These are phyloP conservation scores for Hymenotorrendiella dingleyae DNA, from an alignment of 2,329 filamentous ascomycete species.

Conservation along the genomic window DNA sequence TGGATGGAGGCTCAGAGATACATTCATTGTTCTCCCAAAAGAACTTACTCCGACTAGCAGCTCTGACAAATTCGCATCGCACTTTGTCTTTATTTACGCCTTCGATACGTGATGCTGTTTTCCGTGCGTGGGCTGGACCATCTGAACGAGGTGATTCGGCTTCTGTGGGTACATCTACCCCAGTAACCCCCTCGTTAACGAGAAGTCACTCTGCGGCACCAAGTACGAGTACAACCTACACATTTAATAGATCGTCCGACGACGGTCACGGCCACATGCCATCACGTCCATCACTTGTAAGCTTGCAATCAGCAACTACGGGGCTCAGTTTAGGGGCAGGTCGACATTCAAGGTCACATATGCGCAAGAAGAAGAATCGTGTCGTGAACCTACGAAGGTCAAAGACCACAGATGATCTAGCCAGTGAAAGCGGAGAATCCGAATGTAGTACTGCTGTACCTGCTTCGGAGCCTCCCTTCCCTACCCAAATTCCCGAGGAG, in stretches of 20 bases:
- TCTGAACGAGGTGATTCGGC: slow-evolving; percentile 61
- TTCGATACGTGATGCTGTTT: slow-evolving; percentile 82
- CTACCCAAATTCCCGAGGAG: slow-evolving; percentile 54
- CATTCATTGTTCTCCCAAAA: slow-evolving; percentile 94
- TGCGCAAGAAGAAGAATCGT: slow-evolving; percentile 75
- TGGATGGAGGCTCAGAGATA: slow-evolving; percentile 74
- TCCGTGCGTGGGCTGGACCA: slow-evolving; percentile 83
- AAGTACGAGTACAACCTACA: slow-evolving; percentile 56
- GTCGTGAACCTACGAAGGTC: slow-evolving; percentile 74
- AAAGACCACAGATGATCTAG: slow-evolving; percentile 40
- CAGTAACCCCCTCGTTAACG: slow-evolving; percentile 44
- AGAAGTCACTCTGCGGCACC: slow-evolving; percentile 59
- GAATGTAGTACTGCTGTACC: slow-evolving; percentile 49
- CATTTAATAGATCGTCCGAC: slow-evolving; percentile 64
- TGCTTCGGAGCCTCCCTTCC: slow-evolving; percentile 54
- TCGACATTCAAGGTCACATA: slow-evolving; percentile 52
- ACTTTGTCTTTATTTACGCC: slow-evolving; percentile 90
- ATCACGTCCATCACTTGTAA: slow-evolving; percentile 63
- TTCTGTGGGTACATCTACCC: slow-evolving; percentile 26
- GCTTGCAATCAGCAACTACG: slow-evolving; percentile 53
- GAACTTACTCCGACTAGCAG: slow-evolving; percentile 77
- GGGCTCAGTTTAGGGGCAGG: slow-evolving; percentile 59
- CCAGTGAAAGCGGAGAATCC: slow-evolving; percentile 45
- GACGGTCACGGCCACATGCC: slow-evolving; percentile 47
- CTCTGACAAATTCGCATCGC: slow-evolving; percentile 80